Base-by-base conservation (phyloP, 116 monocot species). In the Papilionanthe hybrid region DNA sequence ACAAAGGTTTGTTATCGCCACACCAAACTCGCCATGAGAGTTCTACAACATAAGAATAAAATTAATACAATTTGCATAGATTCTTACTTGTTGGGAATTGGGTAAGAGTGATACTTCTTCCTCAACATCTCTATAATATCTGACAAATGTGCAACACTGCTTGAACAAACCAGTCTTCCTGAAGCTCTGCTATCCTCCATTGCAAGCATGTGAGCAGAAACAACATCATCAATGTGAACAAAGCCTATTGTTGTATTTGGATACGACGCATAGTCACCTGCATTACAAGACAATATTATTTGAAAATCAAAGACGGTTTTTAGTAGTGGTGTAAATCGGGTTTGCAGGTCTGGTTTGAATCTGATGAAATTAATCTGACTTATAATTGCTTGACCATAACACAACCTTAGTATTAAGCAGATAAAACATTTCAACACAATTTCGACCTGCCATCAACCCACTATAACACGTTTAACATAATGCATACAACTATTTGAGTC, bases 201-300 rank as follows among this genome's bases (percentile, higher is more conserved):
- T 60, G 93, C 93, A 12, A 93, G 73, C 7, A 93, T 58, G 81
- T 96, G 96, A n/a, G 72, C 67, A 1, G 79, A 55, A 71, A 93
- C 84, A 56, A 92, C 96, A 77, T 96, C 94, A 41, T 93, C 92
- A 25, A 96, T 83, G 73, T 96, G 92, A 53, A 93, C 96, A 44
- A 92, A 96, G 42, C 96, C 96, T 7, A 93, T 15, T 5, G 90
- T 88, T 29, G 42, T 80, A 75, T 92, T 93, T 2, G 96, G 96
- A 83, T 96, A 96, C 9, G 58, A 5, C 2, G 74, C 55, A 0
- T 23, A 11, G 0, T 84, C 75, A 23, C 95, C 92, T 95, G 83
- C 45, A 80, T 19, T 27, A 11, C 11, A 68, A n/a, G 22, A 63
- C 10, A 63, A 22, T 5, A 5, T 25, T 7, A 68, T 68, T 68